Percentiles rank a stretch among this genome's conserved stretches.
phyloP scores from a whole-genome alignment of 2,329 filamentous ascomycete species.

The Aspergillus tanneri region DNA sequence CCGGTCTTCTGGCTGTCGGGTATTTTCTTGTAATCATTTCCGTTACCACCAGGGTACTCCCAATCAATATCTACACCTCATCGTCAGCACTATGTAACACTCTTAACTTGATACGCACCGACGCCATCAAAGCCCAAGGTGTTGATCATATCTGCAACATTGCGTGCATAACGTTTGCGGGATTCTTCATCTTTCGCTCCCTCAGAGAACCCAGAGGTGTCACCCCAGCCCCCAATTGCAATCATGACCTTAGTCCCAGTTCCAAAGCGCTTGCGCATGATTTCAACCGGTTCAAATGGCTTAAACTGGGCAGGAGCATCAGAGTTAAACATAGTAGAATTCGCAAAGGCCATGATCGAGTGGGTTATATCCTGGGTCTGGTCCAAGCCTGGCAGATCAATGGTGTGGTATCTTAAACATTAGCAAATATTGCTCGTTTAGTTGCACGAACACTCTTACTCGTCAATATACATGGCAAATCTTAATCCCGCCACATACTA shows the following conservation, averaged over 20 bases:
- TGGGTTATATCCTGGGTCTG: too few relatives aligned
- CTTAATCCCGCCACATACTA: too few relatives aligned
- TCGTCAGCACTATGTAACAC: not conserved
- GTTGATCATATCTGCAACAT: conserved; percentile 6
- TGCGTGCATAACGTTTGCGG: conserved; percentile 4
- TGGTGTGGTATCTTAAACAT: too few relatives aligned
- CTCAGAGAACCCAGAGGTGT: conserved; percentile 5
- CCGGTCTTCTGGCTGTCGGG: conserved; percentile 4
- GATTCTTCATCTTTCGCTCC: conserved; percentile 2
- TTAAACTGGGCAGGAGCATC: too few relatives aligned
- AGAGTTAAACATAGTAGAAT: too few relatives aligned
- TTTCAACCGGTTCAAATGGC: too few relatives aligned
- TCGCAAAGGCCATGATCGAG: too few relatives aligned
- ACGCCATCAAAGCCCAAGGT: conserved; percentile 8
- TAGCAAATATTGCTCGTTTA: too few relatives aligned
- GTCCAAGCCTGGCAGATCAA: too few relatives aligned
- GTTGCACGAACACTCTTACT: too few relatives aligned
- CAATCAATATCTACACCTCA: conserved; percentile 11
- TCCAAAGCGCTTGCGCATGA: too few relatives aligned
- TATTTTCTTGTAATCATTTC: conserved; percentile 8
- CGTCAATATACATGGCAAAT: too few relatives aligned
- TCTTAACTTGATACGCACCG: not conserved
- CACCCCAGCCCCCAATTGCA: conserved; percentile 8
- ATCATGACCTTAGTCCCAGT: not conserved
- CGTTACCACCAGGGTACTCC: conserved; percentile 13